Base-by-base conservation (phyloP, 139 green algal species). In the Coelastrella sp. region DNA sequence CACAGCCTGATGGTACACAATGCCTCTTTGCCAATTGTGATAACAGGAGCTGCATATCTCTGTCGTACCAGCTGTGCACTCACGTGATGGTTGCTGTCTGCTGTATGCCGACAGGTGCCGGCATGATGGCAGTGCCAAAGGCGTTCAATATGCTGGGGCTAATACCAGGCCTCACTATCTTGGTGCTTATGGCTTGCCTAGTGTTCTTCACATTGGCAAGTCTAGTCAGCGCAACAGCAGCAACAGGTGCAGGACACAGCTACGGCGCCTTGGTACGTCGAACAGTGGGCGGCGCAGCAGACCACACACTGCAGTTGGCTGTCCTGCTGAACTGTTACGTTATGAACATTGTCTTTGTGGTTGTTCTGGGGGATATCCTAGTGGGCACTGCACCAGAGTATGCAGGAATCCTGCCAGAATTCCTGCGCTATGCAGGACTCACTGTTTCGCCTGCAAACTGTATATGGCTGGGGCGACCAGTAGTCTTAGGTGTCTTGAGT, bases 51-150 rank as follows among this genome's bases (percentile, higher is more conserved):
- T 47, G 32, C 32, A 2, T 47, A 1, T 47, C 0, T 2, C 32
- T 47, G 32, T 1, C 32, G 32, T 47, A 0, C 1, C 1, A 47
- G 32, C 32, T 47, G 0, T 47, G 32, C 1, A 47, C 32, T 47
- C 32, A 47, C 32, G 0, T 47, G 32, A 1, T 47, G 32, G 32
- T 47, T 47, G 32, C 32, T 47, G 32, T 47, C 32, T 47, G 32
- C 32, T 47, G 0, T 47, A 47, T 47, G 32, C 32, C 32, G 32
- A 47, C 73, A 77, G 74, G 87, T 60, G 89, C 89, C 11, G 81
- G 82, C 20, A 92, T 92, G 89, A 92, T 92, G 89, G 89, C 89
- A 19, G 76, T 92, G 11, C 89, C 89, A 3, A 65, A 61, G 10
- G 89, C 89, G 11, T 86, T 92, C 81, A 74, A 64, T 4, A 76